Percentiles rank a stretch among this genome's conserved stretches.
These are phyloP conservation scores for Dactylonectria estremocensis DNA, from an alignment of 2,329 filamentous ascomycete genomes.

Conservation along the genomic window DNA sequence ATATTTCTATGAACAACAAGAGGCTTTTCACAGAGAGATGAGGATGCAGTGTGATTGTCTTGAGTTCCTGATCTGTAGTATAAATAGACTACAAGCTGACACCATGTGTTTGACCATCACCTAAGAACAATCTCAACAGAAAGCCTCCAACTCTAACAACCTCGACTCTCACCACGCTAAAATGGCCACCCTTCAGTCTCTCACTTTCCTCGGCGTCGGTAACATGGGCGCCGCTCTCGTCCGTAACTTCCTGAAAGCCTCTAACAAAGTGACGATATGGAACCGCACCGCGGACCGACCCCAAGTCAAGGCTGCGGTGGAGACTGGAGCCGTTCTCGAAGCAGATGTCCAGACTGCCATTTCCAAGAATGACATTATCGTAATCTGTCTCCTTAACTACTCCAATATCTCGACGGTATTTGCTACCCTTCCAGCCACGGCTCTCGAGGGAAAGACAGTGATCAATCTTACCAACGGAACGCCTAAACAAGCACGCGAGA, in stretches of 20 bases:
- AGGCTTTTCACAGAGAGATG: background rate
- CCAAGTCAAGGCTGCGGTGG: background rate
- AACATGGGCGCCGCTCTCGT: conserved; percentile 1
- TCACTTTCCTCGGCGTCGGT: conserved; percentile 3
- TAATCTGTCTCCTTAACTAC: conserved; percentile 4
- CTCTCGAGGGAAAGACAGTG: background rate
- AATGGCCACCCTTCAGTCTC: background rate
- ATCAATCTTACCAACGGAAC: conserved; percentile 6
- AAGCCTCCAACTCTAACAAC: background rate
- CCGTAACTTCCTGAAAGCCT: background rate
- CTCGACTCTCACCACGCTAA: background rate
- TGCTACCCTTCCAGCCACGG: background rate
- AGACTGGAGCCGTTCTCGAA: conserved; percentile 1
- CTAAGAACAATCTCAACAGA: background rate
- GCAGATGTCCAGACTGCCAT: conserved; percentile 7
- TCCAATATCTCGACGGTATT: background rate
- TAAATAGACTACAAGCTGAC: background rate
- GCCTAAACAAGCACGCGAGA: conserved; percentile 8
- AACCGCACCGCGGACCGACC: conserved; percentile 4
- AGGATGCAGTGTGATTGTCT: background rate
- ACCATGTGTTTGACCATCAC: background rate
- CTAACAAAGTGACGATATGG: conserved; percentile 8
- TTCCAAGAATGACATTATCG: background rate
- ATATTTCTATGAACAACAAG: background rate
- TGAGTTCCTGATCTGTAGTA: background rate